phyloP scores from a whole-genome alignment of 2,329 filamentous ascomycete genomes.

The Atkinsonella texensis region DNA sequence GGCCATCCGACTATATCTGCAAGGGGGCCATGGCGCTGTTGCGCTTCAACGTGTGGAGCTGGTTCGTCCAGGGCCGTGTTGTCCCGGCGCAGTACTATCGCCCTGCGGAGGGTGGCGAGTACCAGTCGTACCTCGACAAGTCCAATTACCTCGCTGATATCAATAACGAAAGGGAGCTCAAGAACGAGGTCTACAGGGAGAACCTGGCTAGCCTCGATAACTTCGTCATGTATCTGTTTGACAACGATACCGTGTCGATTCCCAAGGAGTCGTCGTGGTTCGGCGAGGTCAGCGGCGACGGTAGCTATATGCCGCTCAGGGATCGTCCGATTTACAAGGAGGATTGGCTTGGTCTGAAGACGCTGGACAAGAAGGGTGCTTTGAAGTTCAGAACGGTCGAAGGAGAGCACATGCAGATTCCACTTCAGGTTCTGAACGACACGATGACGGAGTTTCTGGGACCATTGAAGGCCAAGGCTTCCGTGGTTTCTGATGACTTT shows the following conservation, averaged over 20 bases:
- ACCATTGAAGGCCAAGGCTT: constrained; percentile 29
- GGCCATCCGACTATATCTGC: constrained; percentile 64
- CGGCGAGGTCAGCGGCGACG: constrained; percentile 65
- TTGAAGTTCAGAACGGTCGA: constrained; percentile 61
- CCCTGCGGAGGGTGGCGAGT: constrained; percentile 45
- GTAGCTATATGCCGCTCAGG: constrained; percentile 49
- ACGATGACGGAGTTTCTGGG: constrained; percentile 59
- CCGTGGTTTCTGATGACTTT: constrained; percentile 10
- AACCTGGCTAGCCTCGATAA: constrained; percentile 60
- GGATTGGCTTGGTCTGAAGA: constrained; percentile 83
- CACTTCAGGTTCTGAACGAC: constrained; percentile 50
- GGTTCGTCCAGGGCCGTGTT: constrained; percentile 63
- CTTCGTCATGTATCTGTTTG: constrained; percentile 84
- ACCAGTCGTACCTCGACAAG: constrained; percentile 62
- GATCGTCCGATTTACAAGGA: constrained; percentile 67
- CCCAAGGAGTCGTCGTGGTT: constrained; percentile 92
- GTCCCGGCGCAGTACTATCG: constrained; percentile 96
- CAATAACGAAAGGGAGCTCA: constrained; percentile 75
- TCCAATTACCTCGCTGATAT: constrained; percentile 91
- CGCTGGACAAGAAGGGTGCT: constrained; percentile 65
- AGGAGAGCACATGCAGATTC: constrained; percentile 76
- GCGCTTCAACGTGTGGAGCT: constrained; percentile 67
- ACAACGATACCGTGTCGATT: constrained; percentile 71
- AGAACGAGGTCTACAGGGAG: constrained; percentile 62
- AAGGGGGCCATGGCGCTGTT: constrained; percentile 67